Conservation (phyloP, 768 basidiomycete species). For the Sarcodon aspratus region DNA sequence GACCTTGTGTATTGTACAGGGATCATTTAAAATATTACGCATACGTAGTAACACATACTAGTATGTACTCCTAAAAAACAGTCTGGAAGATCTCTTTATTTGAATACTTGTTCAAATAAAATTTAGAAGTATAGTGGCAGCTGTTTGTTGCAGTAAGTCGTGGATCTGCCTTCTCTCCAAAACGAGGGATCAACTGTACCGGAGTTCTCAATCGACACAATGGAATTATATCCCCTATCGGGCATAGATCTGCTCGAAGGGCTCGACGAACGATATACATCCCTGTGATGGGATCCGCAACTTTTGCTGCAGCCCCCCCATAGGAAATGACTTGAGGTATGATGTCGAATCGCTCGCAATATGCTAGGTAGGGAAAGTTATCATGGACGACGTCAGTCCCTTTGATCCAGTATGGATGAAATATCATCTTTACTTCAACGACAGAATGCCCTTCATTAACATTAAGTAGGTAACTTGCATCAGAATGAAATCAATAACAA, state of each 20-base stretch:
- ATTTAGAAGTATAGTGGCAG: constrained; percentile 9
- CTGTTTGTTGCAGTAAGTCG: constrained; percentile 14
- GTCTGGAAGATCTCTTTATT: constrained; percentile 18
- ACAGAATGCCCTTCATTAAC: neutral
- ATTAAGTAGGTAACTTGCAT: neutral
- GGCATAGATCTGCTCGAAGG: neutral
- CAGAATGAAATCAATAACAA: too few species aligned
- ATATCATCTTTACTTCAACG: neutral
- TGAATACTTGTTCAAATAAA: constrained; percentile 22
- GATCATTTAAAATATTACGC: too few species aligned
- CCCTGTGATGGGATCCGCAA: neutral
- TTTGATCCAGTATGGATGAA: neutral
- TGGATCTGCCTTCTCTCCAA: constrained; percentile 14
- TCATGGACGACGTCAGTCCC: neutral
- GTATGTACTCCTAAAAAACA: too few species aligned
- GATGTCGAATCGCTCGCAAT: neutral
- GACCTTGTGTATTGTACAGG: too few species aligned
- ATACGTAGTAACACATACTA: too few species aligned
- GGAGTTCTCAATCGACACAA: constrained; percentile 7
- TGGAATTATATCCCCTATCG: neutral
- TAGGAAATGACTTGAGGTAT: too few species aligned
- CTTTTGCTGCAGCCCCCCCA: too few species aligned
- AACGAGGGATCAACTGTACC: constrained; percentile 16
- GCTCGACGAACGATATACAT: neutral
- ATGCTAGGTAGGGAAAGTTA: neutral